Percentiles rank a stretch among this genome's conserved stretches.
phyloP scores from a whole-genome alignment of 176 grass and related monocot genomes.

The Oryza punctata region DNA sequence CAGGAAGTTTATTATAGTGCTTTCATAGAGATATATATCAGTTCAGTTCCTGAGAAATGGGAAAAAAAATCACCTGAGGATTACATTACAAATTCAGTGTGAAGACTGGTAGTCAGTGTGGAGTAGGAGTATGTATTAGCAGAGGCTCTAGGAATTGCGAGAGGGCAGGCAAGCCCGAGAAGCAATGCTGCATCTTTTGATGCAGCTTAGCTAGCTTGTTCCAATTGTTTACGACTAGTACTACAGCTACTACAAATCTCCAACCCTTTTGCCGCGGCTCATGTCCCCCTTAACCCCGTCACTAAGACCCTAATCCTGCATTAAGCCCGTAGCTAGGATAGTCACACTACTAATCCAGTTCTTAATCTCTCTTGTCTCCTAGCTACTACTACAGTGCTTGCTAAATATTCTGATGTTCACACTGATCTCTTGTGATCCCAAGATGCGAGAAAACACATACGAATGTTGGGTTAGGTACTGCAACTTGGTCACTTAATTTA shows the following conservation, averaged over 20 bases:
- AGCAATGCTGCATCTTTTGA: constrained; percentile 31
- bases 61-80: neutral
- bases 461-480: neutral
- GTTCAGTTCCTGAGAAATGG: too few species aligned
- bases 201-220: constrained; percentile 1
- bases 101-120: neutral
- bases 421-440: neutral
- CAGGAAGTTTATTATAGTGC: too few species aligned
- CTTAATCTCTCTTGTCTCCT: constrained; percentile 10
- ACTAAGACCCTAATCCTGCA: constrained; percentile 13
- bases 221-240: constrained; percentile 14
- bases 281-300: constrained; percentile 24
- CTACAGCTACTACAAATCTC: neutral
- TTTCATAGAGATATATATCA: too few species aligned
- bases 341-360: constrained; percentile 22
- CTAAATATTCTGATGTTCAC: neutral
- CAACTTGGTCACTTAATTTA: neutral
- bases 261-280: constrained; percentile 18
- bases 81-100: neutral
- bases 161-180: constrained; percentile 27
- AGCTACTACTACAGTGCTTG: neutral
- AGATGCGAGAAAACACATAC: neutral
- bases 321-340: constrained; percentile 1
- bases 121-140: neutral
- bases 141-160: constrained; percentile 6